Percentiles rank a stretch among this genome's conserved stretches.
Evolutionary conservation across 2,329 filamentous ascomycete species (phyloP).

Genomic region (Trichoderma aggressivum): DNA sequence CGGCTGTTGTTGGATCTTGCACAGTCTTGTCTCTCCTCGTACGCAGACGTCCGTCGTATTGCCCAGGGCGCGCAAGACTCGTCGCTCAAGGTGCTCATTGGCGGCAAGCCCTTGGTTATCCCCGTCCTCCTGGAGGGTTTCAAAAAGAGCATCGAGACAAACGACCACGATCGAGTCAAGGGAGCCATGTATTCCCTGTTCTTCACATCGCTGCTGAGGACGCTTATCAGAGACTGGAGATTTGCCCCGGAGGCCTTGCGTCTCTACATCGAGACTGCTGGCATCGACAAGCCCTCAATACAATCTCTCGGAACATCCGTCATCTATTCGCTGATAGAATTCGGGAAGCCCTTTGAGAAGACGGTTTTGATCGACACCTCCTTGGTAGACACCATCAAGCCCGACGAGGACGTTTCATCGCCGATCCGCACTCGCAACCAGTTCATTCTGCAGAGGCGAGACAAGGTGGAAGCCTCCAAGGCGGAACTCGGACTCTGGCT

Average conservation of each 20-base stretch:
- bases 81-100: slow-evolving; percentile 85
- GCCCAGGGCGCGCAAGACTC: slow-evolving; percentile 92
- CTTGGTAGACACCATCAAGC: slow-evolving; percentile 68
- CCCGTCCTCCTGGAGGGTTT: slow-evolving; percentile 79
- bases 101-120: slow-evolving; percentile 83
- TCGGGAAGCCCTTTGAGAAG: slow-evolving; percentile 81
- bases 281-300: slow-evolving; percentile 90
- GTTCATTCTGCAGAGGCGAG: slow-evolving; percentile 71
- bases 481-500: slow-evolving; percentile 75
- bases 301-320: slow-evolving; percentile 81
- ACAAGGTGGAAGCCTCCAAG: slow-evolving; percentile 80
- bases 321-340: slow-evolving; percentile 84
- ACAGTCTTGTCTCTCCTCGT: slow-evolving; percentile 83
- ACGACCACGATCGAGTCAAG: slow-evolving; percentile 89
- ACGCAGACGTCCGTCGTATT: slow-evolving; percentile 92
- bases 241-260: slow-evolving; percentile 88
- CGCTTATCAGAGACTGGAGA: slow-evolving; percentile 87
- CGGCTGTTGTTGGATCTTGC: slow-evolving; percentile 80
- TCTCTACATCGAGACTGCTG: slow-evolving; percentile 83
- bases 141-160: slow-evolving; percentile 70
- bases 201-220: slow-evolving; percentile 84
- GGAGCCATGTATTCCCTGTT: slow-evolving; percentile 88
- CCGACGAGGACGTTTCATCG: slow-evolving; percentile 59
- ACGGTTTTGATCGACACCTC: slow-evolving; percentile 77
- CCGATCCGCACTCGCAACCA: slow-evolving; percentile 60